Evolutionary conservation across 305 asterid species (phyloP).

Genomic region (Fraxinus xanthoxyloides): DNA sequence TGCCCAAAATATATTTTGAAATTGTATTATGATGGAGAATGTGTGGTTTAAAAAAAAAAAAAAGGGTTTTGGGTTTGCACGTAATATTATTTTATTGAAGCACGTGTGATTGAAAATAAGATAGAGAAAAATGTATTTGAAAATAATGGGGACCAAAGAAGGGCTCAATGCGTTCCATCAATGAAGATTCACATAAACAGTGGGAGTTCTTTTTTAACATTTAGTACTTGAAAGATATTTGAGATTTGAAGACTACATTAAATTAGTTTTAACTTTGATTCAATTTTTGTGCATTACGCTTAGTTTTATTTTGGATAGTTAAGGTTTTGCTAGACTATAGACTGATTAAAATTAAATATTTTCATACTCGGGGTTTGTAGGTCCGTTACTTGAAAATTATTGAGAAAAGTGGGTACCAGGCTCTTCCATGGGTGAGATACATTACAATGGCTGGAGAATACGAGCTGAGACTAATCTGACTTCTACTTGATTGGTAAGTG

Average conservation of each 20-base stretch:
- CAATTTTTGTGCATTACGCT: background rate
- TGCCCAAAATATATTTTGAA: too few relatives aligned
- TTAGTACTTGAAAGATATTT: background rate
- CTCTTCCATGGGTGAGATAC: conserved; percentile 71
- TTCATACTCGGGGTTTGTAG: conserved; percentile 27
- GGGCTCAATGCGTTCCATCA: background rate
- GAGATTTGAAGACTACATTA: background rate
- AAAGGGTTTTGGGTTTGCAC: too few relatives aligned
- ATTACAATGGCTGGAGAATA: conserved; percentile 69
- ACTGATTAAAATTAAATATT: conserved; percentile 6
- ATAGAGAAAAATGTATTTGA: too few relatives aligned
- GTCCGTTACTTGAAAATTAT: conserved; percentile 65
- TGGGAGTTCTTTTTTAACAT: background rate
- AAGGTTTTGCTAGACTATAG: background rate
- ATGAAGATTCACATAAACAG: background rate
- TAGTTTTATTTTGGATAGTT: background rate
- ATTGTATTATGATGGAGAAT: too few relatives aligned
- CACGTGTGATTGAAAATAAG: too few relatives aligned
- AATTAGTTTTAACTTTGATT: background rate
- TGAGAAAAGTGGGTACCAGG: conserved; percentile 66
- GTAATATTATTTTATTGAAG: too few relatives aligned
- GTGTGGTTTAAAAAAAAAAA: too few relatives aligned
- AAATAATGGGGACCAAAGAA: too few relatives aligned
- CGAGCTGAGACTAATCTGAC: conserved; percentile 52
- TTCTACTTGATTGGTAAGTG: background rate